Evolutionary conservation across 495 filamentous ascomycete genomes (phyloP), one percentile per base, ranked within the genome.

Genomic region (Tirmania nivea): DNA sequence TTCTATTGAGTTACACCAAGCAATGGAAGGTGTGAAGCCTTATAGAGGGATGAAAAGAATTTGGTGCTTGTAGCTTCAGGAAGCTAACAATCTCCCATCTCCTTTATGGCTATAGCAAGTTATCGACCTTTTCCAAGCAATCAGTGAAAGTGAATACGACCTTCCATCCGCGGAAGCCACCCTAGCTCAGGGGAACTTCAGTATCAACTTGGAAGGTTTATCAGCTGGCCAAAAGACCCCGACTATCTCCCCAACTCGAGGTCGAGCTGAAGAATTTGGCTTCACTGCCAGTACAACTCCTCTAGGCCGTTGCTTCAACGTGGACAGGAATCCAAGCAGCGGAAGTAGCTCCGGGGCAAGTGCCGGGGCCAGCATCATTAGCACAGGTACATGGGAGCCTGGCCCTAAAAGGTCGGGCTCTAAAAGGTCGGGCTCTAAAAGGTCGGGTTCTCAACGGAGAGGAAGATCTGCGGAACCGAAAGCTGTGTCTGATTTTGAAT

Each of bases 41-140:
- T 31, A 5, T 31, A 5, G 25, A 7, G 25, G 2, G 25, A 1
- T 31, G 25, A 31, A 31, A 31, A 0, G 25, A 7, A 31, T 31
- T 31, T 31, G 2, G 25, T 31, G 2, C 7, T 31, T 31, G 25
- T 5, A 31, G 25, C 25, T 31, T 31, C 25, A 31, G 25, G 25
- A 31, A 31, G 1, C 12, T 19, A 31, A 39, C 19, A 31, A 31
- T 7, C 7, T 31, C 7, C 25, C 25, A 31, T 31, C 25, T 31
- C 2, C 25, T 45, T 45, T 2, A 19, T 45, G 12, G 12, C 17
- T 10, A 42, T 20, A 61, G 59, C 58, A 62, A 48, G 58, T 62
- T 48, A 58, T 62, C 36, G 53, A 16, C 17, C 54, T 55, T 10
- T 54, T 62, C 14, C 55, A 45, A 19, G 39, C 17, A 14, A 45